Conservation (phyloP, 179 eudicot species). For the Beta corolliflora region DNA sequence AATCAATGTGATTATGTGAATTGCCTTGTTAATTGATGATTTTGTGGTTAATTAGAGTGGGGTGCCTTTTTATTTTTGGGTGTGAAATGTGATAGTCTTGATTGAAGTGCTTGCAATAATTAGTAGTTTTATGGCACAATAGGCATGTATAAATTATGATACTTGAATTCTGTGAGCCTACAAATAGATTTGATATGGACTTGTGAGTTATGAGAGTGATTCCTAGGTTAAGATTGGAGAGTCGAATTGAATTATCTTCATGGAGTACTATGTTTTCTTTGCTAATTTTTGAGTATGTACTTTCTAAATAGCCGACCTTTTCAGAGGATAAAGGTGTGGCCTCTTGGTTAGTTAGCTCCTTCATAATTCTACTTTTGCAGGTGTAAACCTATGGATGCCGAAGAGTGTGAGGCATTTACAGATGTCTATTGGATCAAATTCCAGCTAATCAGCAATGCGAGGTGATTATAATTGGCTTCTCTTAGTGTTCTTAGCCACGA, state of each 20-base stretch:
- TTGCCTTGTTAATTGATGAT: background rate
- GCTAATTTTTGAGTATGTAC: background rate
- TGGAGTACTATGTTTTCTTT: background rate
- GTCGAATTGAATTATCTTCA: background rate
- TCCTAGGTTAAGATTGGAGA: background rate
- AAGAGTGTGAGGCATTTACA: slow-evolving; percentile 82
- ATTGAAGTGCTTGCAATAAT: background rate
- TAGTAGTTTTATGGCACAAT: background rate
- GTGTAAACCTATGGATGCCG: slow-evolving; percentile 92
- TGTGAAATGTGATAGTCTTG: background rate
- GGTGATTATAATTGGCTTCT: slow-evolving; percentile 40
- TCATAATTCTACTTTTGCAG: slow-evolving; percentile 36
- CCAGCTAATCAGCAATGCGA: slow-evolving; percentile 61
- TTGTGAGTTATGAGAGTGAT: background rate
- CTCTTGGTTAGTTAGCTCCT: background rate
- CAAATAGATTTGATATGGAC: background rate
- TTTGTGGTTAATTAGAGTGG: background rate
- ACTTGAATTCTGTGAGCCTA: background rate
- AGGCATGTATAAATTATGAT: background rate
- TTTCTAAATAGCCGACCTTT: background rate
- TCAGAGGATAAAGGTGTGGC: background rate
- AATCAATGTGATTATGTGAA: slow-evolving; percentile 6
- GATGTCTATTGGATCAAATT: slow-evolving; percentile 95
- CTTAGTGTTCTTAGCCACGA: too few relatives aligned
- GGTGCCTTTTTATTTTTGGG: background rate